Percentiles rank a stretch among this genome's conserved stretches.
Conservation (phyloP, 345 rosid species). For the Salix caprea region DNA sequence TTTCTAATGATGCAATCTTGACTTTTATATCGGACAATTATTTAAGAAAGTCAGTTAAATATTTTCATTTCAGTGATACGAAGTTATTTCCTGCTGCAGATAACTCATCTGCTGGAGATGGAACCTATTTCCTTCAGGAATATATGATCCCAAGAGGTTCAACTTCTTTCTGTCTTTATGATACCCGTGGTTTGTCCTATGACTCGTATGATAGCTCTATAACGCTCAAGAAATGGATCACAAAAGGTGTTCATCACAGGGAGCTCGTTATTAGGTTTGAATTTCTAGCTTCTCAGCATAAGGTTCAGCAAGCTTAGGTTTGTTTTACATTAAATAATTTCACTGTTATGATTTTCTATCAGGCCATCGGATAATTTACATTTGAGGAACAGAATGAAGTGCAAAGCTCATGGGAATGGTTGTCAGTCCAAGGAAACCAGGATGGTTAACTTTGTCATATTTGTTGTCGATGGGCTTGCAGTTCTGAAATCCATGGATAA, state of each 20-base stretch:
- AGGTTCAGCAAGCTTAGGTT: not conserved
- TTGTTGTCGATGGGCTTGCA: conserved; percentile 55
- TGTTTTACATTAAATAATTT: conserved; percentile 1
- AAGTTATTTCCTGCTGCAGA: conserved; percentile 25
- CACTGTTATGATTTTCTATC: conserved; percentile 16
- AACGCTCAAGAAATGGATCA: conserved; percentile 58
- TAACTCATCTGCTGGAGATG: conserved; percentile 44
- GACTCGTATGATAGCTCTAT: conserved; percentile 33
- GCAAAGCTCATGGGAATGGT: conserved; percentile 31
- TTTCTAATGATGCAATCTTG: not conserved
- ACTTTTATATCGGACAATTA: not conserved
- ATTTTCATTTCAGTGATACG: not conserved
- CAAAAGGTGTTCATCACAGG: conserved; percentile 56
- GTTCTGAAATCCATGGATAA: conserved; percentile 52
- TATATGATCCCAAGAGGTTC: conserved; percentile 66
- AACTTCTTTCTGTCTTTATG: conserved; percentile 61
- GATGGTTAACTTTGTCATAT: conserved; percentile 63
- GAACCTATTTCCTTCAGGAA: conserved; percentile 67
- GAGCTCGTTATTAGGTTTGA: conserved; percentile 54
- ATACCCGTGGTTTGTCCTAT: conserved; percentile 53
- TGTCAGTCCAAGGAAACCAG: conserved; percentile 24
- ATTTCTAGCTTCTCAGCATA: not conserved
- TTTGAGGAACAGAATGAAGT: conserved; percentile 38
- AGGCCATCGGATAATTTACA: conserved; percentile 55
- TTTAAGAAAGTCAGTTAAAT: not conserved